A percentile compares a stretch with the other conserved stretches of the same genome.
These are phyloP conservation scores for Blastocystis sp. DNA, from an alignment of 352 stramenopile genomes.

Conservation along the genomic window DNA sequence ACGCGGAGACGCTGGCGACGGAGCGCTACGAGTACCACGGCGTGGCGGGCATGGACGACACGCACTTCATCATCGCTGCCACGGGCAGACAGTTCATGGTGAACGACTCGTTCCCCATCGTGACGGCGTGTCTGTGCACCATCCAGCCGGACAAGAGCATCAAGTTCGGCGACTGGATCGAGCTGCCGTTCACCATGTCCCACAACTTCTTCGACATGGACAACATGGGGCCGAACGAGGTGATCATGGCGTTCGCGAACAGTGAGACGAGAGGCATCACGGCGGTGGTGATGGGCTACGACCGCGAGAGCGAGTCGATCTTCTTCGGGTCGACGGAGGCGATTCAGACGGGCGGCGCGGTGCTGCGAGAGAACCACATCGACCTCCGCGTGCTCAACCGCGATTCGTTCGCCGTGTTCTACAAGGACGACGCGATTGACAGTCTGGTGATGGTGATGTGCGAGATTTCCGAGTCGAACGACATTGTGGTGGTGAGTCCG, in stretches of 20 bases:
- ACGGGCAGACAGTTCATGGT: conserved; percentile 67
- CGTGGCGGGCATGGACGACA: conserved; percentile 60
- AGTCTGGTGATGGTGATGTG: conserved; percentile 23
- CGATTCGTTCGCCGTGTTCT: conserved; percentile 50
- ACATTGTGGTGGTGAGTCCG: conserved; percentile 43
- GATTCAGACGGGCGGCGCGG: conserved; percentile 41
- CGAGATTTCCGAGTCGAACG: conserved; percentile 36
- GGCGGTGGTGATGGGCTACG: conserved; percentile 9
- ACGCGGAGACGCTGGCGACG: conserved; percentile 32
- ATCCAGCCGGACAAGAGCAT: conserved; percentile 18
- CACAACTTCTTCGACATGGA: conserved; percentile 74
- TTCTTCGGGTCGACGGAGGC: conserved; percentile 38
- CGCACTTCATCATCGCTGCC: conserved; percentile 70
- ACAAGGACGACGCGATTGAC: conserved; percentile 47
- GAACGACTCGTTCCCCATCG: neutral
- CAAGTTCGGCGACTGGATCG: conserved; percentile 33
- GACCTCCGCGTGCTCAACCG: conserved; percentile 47
- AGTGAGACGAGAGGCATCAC: conserved; percentile 10
- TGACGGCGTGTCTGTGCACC: conserved; percentile 49
- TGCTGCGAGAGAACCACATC: conserved; percentile 37
- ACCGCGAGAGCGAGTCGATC: conserved; percentile 5
- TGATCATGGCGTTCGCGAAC: conserved; percentile 62
- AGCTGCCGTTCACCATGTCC: conserved; percentile 49
- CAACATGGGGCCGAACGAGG: conserved; percentile 59
- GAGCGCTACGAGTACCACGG: conserved; percentile 71